Percentiles rank a stretch among this genome's conserved stretches.
Evolutionary conservation across 1,284 basidiomycete species (phyloP).

Genomic region (Cerioporus squamosus): DNA sequence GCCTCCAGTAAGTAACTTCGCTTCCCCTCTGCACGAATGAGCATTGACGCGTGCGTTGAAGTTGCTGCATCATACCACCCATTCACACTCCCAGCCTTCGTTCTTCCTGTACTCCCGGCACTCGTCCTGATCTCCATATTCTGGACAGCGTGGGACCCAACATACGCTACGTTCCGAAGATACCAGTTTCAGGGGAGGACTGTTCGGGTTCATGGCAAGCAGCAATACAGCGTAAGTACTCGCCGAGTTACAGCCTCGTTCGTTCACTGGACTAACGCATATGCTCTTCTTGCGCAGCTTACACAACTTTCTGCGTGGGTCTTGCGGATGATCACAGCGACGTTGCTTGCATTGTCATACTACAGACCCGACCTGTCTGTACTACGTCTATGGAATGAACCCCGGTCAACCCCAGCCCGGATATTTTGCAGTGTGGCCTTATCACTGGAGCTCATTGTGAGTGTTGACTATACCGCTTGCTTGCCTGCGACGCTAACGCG

Average conservation of each 20-base stretch:
- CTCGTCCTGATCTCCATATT: constrained; percentile 58
- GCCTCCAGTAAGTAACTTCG: constrained; percentile 46
- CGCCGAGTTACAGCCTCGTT: background rate
- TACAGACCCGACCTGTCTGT: constrained; percentile 44
- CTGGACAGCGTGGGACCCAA: constrained; percentile 81
- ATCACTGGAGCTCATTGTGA: constrained; percentile 7
- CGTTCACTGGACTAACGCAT: background rate
- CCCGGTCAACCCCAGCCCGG: constrained; percentile 39
- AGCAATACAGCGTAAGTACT: constrained; percentile 60
- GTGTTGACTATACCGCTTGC: constrained; percentile 4
- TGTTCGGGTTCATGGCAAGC: constrained; percentile 65
- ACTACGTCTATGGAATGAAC: constrained; percentile 40
- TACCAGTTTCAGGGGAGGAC: constrained; percentile 70
- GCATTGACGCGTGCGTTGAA: background rate
- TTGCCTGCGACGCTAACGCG: background rate
- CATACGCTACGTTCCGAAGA: constrained; percentile 60
- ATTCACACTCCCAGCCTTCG: constrained; percentile 1
- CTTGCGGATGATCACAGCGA: constrained; percentile 55
- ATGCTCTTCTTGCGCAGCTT: constrained; percentile 41
- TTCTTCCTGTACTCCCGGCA: constrained; percentile 44
- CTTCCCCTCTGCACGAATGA: background rate
- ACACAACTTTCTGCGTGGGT: constrained; percentile 64
- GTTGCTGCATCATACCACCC: constrained; percentile 13
- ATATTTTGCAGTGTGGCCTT: constrained; percentile 45
- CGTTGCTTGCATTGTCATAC: constrained; percentile 48